phyloP scores from a whole-genome alignment of 768 basidiomycete genomes.

The Peribolospora baueri region DNA sequence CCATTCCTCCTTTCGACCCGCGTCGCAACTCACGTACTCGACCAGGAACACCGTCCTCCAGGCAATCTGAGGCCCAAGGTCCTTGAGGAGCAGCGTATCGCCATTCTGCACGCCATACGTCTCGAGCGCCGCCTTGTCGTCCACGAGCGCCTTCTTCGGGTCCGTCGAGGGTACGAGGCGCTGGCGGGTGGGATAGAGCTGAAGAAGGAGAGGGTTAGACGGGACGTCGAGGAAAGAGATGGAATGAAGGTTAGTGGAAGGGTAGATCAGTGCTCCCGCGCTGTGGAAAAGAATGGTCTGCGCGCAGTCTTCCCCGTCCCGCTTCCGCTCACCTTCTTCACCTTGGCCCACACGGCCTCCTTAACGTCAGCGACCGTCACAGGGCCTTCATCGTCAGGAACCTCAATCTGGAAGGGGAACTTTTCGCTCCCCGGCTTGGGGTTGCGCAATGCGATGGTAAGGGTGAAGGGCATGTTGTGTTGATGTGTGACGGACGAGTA shows the following conservation, averaged over 20 bases:
- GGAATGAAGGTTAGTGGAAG: not conserved
- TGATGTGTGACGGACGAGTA: too few relatives aligned
- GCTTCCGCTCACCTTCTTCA: not conserved
- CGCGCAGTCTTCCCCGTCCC: too few relatives aligned
- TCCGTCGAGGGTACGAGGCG: conserved; percentile 33
- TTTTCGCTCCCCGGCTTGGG: too few relatives aligned
- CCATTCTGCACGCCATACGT: conserved; percentile 35
- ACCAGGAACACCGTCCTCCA: conserved; percentile 50
- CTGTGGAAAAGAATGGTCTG: not conserved
- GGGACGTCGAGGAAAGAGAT: not conserved
- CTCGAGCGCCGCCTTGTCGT: conserved; percentile 37
- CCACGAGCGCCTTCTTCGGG: conserved; percentile 35
- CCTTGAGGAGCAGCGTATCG: conserved; percentile 53
- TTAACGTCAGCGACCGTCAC: not conserved
- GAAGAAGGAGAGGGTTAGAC: not conserved
- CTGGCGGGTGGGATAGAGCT: conserved; percentile 54
- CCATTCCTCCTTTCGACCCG: not conserved
- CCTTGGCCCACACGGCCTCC: not conserved
- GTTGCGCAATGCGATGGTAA: too few relatives aligned
- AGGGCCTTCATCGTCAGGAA: not conserved
- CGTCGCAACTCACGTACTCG: conserved; percentile 56
- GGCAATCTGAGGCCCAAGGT: conserved; percentile 60
- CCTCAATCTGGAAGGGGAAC: not conserved
- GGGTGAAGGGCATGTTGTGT: too few relatives aligned
- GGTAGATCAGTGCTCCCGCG: not conserved